Evolutionary conservation across 2,329 filamentous ascomycete genomes (phyloP), one percentile per base, ranked within the genome.

Genomic region (Aspergillus phoenicis): DNA sequence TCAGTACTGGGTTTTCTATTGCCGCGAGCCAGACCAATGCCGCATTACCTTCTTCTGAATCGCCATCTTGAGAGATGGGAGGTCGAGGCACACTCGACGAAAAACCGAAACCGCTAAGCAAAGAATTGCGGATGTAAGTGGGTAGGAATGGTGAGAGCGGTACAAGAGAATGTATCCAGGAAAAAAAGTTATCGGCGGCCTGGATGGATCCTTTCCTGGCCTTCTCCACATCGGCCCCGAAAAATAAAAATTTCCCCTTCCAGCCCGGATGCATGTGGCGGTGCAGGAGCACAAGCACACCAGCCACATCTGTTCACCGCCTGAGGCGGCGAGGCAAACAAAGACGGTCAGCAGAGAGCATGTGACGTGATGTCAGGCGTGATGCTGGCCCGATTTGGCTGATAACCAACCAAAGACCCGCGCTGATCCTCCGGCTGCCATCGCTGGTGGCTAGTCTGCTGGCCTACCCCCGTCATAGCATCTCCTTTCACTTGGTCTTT

Each of bases 11-110:
- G 49, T 52, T 47, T 20, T 11, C 49, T 24, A 33, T 39, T n/a
- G 10, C 30, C 58, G 48, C 45, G 30, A 4, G 49, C 36, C 20
- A 55, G 58, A 52, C 48, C 61, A 33, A 66, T 52, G 55, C 61
- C 61, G 45, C 24, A 15, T 49, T 67, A 84, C 85, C 81, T 98
- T 98, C 85, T 98, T 97, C 75, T 98, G 92, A 73, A 98, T 94
- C 73, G 91, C 93, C 95, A 98, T 98, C 67, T 70, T 71, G 58
- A 64, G 38, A 52, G 53, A 63, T 52, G 63, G 63, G 62, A n/a
- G 62, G 66, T 68, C 71, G 68, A 63, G 62, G 39, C 24, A 41
- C 55, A 59, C 70, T 71, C 68, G 68, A 66, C 64, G 62, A 55
- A 60, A 58, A 62, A 64, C 65, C 64, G 49, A 56, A 66, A 51